Evolutionary conservation across 1,284 basidiomycete genomes (phyloP), one percentile per base, ranked within the genome.

Genomic region (Ustilago bromivora): DNA sequence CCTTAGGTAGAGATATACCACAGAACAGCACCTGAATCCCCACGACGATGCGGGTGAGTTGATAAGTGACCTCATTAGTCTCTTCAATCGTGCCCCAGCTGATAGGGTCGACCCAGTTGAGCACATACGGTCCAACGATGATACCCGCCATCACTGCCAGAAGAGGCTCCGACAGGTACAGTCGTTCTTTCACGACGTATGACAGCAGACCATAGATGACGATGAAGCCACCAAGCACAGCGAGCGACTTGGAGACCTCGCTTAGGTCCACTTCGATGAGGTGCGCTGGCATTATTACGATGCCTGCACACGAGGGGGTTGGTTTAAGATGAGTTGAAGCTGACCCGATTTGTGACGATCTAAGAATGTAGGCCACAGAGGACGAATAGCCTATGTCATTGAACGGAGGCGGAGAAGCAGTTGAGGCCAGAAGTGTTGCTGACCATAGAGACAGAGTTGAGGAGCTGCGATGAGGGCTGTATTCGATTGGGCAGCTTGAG

Each of bases 21-120:
- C 85, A 85, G 61, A 88, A 88, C 43, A 88, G 81, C 32, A 85
- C 84, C 61, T 85, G 84, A 31, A 84, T 79, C 31, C 82, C 84
- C 7, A 85, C 72, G 41, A 87, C 83, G 23, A 88, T 60, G 12
- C 87, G 84, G 2, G 80, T 81, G 58, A 88, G 66, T 52, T 87
- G 82, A 61, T 87, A 88, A 5, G 87, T 87, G 41, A 87, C 68
- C n/a, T 83, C 74, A 66, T 82, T 74, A 34, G 71, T 73, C 51
- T 72, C 76, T n/a, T 76, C 70, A 2, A 38, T 12, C 13, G 56
- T 68, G 12, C 80, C 79, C 84, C 84, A 85, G 4, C 72, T 70
- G 55, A 71, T 60, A 1, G 84, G 82, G 46, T 85, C 76, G 43
- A 86, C 78, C 83, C 83, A 86, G 62, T 81, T 73, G 41, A 85